These are phyloP conservation scores for Solanum piurae DNA, from an alignment of 257 asterid genomes.

Conservation along the genomic window DNA sequence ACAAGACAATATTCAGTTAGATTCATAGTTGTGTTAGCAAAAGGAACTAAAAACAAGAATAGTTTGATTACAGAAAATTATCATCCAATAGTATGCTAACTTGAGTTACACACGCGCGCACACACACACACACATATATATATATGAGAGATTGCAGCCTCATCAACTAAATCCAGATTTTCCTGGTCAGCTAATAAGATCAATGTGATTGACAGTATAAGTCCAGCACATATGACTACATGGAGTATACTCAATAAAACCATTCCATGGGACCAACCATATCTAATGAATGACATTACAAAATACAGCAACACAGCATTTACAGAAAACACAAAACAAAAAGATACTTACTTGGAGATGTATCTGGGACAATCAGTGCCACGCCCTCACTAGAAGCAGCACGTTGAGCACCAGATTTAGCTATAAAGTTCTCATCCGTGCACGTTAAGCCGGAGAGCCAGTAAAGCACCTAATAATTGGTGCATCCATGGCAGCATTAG, in stretches of 20 bases:
- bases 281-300: not conserved
- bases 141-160: not conserved
- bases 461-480: slow-evolving; percentile 55
- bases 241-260: not conserved
- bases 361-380: slow-evolving; percentile 67
- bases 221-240: not conserved
- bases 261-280: not conserved
- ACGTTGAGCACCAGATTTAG: slow-evolving; percentile 95
- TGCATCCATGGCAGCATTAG: not conserved
- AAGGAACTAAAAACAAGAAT: not conserved
- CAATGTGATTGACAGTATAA: not conserved
- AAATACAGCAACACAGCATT: not conserved
- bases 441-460: slow-evolving; percentile 97
- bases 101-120: not conserved
- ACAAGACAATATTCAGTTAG: not conserved
- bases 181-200: not conserved
- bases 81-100: not conserved
- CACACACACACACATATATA: not conserved
- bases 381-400: slow-evolving; percentile 74
- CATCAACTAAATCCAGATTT: not conserved
- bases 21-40: not conserved
- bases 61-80: not conserved
- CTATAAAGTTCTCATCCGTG: slow-evolving; percentile 83
- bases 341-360: slow-evolving; percentile 75
- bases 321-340: not conserved